Evolutionary conservation across 352 stramenopile genomes (phyloP), one percentile per base, ranked within the genome.

Genomic region (Lagenidium sp.): DNA sequence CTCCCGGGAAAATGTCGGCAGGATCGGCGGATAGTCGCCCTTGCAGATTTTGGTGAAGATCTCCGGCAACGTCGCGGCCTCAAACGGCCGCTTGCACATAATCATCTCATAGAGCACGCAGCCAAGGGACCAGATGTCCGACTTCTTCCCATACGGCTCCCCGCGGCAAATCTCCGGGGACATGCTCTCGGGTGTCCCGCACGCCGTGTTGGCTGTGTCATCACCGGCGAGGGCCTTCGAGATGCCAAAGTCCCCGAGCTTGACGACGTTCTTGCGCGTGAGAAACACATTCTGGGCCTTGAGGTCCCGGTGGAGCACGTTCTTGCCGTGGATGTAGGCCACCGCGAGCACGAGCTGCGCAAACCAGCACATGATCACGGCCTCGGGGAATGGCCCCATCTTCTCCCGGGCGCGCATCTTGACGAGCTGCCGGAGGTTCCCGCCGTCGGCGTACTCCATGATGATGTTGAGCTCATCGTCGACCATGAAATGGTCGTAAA

Each of bases 91-190:
- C 38, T 75, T 72, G 36, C 91, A 63, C 77, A 92, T 94, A 53
- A 87, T 84, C 78, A 93, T 89, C 46, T 95, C 82, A 58, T 95
- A 95, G 47, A 95, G 35, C 19, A 95, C 85, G 51, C 82, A 95
- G 13, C 82, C 82, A 13, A 95, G 74, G 34, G 81, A 90, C 82
- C 82, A 95, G 49, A 95, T 90, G 45, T 95, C 82, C 23, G 76
- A 91, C 55, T 95, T 93, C 35, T 92, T 92, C 24, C 80, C 82
- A 51, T 95, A 95, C 22, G 76, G 79, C 37, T 93, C 76, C 23
- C 82, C 81, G 15, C 79, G 78, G 37, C 81, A 94, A 46, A 95
- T 90, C 62, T 95, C 82, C 6, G 82, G 82, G 10, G 81, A 94
- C 81, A 95, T 94, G 36, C 76, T 90, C 55, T 94, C 79, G 7